Percentiles rank a stretch among this genome's conserved stretches.
phyloP scores from a whole-genome alignment of 2,329 filamentous ascomycete species.

The Rhexocercosporidium sp. region DNA sequence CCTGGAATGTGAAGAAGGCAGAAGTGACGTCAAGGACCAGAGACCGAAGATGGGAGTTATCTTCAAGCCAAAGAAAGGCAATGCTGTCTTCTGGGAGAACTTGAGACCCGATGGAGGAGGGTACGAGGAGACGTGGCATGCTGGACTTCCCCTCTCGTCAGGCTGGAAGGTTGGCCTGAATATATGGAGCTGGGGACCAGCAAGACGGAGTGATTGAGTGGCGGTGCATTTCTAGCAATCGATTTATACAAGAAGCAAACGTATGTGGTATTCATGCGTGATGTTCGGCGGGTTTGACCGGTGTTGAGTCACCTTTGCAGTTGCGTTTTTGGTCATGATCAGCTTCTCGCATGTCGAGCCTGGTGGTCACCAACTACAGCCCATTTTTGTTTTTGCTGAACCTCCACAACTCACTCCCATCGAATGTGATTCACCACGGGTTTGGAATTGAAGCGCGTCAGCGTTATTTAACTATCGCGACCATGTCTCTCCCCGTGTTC shows the following conservation, averaged over 20 bases:
- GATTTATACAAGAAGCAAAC: not conserved
- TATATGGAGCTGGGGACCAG: slow-evolving; percentile 63
- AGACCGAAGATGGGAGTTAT: slow-evolving; percentile 51
- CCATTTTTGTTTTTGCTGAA: not conserved
- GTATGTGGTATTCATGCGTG: not conserved
- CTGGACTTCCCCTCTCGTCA: slow-evolving; percentile 59
- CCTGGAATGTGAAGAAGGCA: slow-evolving; percentile 53
- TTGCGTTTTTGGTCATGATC: not conserved
- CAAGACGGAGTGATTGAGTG: slow-evolving; percentile 23
- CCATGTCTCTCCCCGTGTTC: not conserved
- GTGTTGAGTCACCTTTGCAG: not conserved
- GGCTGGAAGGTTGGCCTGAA: slow-evolving; percentile 66
- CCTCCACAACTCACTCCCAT: not conserved
- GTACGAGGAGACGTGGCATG: slow-evolving; percentile 65
- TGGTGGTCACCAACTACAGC: not conserved
- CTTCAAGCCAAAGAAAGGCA: slow-evolving; percentile 61
- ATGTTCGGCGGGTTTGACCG: not conserved
- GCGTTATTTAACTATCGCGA: not conserved
- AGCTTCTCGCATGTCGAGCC: not conserved
- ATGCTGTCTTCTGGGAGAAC: slow-evolving; percentile 69
- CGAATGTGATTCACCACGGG: not conserved
- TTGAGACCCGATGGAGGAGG: slow-evolving; percentile 58
- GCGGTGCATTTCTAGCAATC: not conserved
- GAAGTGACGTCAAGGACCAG: slow-evolving; percentile 31
- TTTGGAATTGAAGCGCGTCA: not conserved